A percentile compares a stretch with the other conserved stretches of the same genome.
Conservation (phyloP, 2,329 filamentous ascomycete species). For the Apiospora malaysiana region DNA sequence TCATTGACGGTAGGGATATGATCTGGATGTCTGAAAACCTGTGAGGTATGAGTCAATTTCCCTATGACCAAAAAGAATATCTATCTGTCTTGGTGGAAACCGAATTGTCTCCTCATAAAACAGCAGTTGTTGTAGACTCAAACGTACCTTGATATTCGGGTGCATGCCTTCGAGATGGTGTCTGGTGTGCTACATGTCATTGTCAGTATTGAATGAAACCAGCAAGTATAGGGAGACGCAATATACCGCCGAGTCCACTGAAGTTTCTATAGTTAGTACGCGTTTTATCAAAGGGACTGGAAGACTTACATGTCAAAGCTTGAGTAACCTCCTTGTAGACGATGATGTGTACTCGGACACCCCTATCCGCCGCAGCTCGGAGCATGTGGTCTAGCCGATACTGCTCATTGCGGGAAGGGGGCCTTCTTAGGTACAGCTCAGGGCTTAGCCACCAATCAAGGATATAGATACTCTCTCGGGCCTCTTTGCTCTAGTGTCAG, state of each 20-base stretch:
- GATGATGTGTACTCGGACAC: constrained; percentile 83
- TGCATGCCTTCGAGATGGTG: constrained; percentile 77
- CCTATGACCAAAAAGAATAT: background rate
- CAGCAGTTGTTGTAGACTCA: background rate
- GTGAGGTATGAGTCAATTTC: background rate
- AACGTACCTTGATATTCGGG: constrained; percentile 68
- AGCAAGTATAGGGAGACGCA: constrained; percentile 31
- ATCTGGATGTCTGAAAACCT: constrained; percentile 89
- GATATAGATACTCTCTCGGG: constrained; percentile 81
- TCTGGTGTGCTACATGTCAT: constrained; percentile 71
- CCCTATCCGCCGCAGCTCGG: constrained; percentile 79
- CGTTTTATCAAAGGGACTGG: constrained; percentile 39
- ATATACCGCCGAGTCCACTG: constrained; percentile 51
- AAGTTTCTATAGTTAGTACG: constrained; percentile 29
- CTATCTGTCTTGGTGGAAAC: background rate
- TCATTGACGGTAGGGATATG: constrained; percentile 78
- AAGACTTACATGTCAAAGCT: constrained; percentile 75
- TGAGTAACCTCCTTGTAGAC: constrained; percentile 92
- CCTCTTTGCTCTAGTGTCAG: constrained; percentile 51
- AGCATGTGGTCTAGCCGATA: constrained; percentile 87
- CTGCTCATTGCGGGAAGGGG: constrained; percentile 79
- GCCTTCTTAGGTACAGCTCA: constrained; percentile 84
- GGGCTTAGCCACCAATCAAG: constrained; percentile 91
- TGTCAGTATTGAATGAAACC: background rate
- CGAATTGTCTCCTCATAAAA: no score